Base-by-base conservation (phyloP, 345 rosid species). In the Leavenworthia alabamica region DNA sequence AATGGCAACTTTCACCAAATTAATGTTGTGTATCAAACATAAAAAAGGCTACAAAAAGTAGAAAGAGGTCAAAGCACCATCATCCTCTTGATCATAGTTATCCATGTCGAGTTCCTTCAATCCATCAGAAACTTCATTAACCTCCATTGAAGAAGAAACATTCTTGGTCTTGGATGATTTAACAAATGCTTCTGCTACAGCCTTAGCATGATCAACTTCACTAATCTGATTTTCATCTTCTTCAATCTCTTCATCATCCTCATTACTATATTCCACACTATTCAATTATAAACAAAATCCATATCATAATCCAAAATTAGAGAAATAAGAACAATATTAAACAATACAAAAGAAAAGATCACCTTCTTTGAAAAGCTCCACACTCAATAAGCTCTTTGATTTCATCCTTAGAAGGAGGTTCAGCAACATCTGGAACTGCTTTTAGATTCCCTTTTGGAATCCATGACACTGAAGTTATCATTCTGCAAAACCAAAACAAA, bases 391-490 rank as follows among this genome's bases (percentile, higher is more conserved):
- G 66, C 76, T 84, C 90, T 55, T 87, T 86, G 13, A 87, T 82
- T 51, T 89, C 96, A 32, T 89, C 92, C 61, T 80, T 82, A 16
- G 96, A 80, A 46, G 96, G 96, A 11, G 82, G 87, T 27, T 83
- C 88, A 4, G 91, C 94, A 44, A 79, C 84, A 16, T 60, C 77
- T 2, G 89, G 97, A 7, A 79, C 79, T 12, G 89, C 44, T 71
- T 82, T 89, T 8, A 84, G 50, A 42, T 81, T 81, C 32, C 97
- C 97, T 79, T 80, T 89, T 14, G 97, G 97, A 11, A 93, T 76
- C 97, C 97, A 93, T 46, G 97, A 79, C 2, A 84, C 56, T 31
- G 95, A 75, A 8, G 92, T 78, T 68, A 93, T 93, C 99, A 93
- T 89, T 49, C 44, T 83, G 61, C 14, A 68, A 46, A 23, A 7